A percentile compares a stretch with the other conserved stretches of the same genome.
These are phyloP conservation scores for Aspergillus aculeatus DNA, from an alignment of 2,329 filamentous ascomycete genomes.

Conservation along the genomic window DNA sequence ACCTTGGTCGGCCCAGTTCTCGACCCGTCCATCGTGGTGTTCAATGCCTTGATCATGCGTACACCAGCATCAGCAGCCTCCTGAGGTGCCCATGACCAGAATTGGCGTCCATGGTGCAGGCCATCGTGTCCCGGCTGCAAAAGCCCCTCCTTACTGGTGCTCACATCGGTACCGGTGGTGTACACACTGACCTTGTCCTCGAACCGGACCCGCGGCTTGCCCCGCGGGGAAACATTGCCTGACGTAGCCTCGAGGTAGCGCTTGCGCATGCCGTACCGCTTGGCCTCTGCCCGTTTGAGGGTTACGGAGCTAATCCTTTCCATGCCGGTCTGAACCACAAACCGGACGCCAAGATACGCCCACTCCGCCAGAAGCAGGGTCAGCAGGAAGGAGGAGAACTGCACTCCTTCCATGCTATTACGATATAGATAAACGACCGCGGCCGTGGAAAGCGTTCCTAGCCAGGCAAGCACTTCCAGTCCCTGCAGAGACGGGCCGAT, in stretches of 20 bases:
- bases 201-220: constrained; percentile 33
- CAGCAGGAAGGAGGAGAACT: constrained; percentile 73
- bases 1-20: constrained; percentile 3
- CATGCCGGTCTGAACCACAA: constrained; percentile 68
- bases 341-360: constrained; percentile 71
- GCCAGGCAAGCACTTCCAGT: constrained; percentile 86
- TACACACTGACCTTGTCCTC: constrained; percentile 36
- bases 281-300: constrained; percentile 75
- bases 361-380: constrained; percentile 82
- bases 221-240: constrained; percentile 10
- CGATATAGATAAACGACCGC: constrained; percentile 88
- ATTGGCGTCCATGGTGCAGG: constrained; percentile 48
- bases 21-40: constrained; percentile 11
- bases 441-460: constrained; percentile 82
- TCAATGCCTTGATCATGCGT: constrained; percentile 50
- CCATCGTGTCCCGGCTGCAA: constrained; percentile 26
- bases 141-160: constrained; percentile 28
- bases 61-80: constrained; percentile 54
- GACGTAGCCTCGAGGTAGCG: constrained; percentile 56
- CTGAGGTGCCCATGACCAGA: constrained; percentile 54
- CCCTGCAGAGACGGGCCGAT: constrained; percentile 91
- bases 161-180: constrained; percentile 20
- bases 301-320: constrained; percentile 78
- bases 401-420: constrained; percentile 64
- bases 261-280: constrained; percentile 75